Conservation (phyloP, 139 green algal species). For the Microglena sp. region DNA sequence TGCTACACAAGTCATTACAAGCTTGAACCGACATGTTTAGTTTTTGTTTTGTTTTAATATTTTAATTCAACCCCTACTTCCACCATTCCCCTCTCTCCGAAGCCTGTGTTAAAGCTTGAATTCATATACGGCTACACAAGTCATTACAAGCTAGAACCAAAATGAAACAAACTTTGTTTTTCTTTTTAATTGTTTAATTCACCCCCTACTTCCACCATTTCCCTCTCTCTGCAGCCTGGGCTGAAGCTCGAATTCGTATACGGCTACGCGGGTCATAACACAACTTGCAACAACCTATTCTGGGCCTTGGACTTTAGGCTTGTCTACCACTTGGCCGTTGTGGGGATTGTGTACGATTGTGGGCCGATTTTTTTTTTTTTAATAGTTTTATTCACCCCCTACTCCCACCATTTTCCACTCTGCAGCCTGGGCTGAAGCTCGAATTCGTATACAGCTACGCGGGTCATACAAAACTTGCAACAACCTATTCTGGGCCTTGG, state of each 20-base stretch:
- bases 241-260: conserved; percentile 66
- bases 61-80: too few relatives aligned
- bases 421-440: conserved; percentile 40
- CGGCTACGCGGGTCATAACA: conserved; percentile 43
- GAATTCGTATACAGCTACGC: conserved; percentile 67
- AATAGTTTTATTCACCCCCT: too few relatives aligned
- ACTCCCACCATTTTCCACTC: neutral
- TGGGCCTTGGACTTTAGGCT: conserved; percentile 33
- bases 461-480: conserved; percentile 26
- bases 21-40: conserved; percentile 44
- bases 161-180: too few relatives aligned
- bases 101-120: too few relatives aligned
- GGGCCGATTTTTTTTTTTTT: too few relatives aligned
- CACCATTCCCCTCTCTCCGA: too few relatives aligned
- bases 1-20: conserved; percentile 41
- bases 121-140: too few relatives aligned
- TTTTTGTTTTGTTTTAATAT: too few relatives aligned
- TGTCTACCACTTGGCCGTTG: conserved; percentile 55
- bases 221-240: conserved; percentile 17
- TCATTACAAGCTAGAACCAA: too few relatives aligned
- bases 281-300: conserved; percentile 43
- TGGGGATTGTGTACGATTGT: conserved; percentile 62
- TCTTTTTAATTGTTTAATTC: too few relatives aligned
- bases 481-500: conserved; percentile 48
- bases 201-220: too few relatives aligned